Conservation (phyloP, 192 early-diverging fungal species). For the Coemansia sp. region DNA sequence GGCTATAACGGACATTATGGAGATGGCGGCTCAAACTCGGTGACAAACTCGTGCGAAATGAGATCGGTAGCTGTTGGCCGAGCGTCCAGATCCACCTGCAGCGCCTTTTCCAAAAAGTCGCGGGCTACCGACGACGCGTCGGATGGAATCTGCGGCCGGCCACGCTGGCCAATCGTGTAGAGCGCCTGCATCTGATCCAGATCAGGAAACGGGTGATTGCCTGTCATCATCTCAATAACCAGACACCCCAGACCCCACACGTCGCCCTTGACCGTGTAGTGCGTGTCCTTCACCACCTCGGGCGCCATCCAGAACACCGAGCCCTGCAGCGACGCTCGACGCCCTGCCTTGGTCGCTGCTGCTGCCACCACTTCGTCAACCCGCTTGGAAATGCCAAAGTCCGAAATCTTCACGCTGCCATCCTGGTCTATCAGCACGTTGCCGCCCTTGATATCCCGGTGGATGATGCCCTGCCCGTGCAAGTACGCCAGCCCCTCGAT, state of each 20-base stretch:
- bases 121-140: slow-evolving; percentile 36
- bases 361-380: slow-evolving; percentile 64
- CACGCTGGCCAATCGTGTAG: slow-evolving; percentile 61
- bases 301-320: slow-evolving; percentile 99
- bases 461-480: slow-evolving; percentile 92
- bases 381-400: slow-evolving; percentile 99
- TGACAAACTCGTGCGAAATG: slow-evolving; percentile 44
- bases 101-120: slow-evolving; percentile 50
- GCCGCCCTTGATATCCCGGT: slow-evolving; percentile 97
- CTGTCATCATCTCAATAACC: slow-evolving; percentile 98
- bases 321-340: slow-evolving; percentile 84
- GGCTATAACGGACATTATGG: slow-evolving; percentile 12
- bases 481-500: slow-evolving; percentile 91
- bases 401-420: slow-evolving; percentile 94
- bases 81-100: slow-evolving; percentile 49
- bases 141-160: slow-evolving; percentile 42
- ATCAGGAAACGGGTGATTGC: slow-evolving; percentile 84
- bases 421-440: slow-evolving; percentile 89
- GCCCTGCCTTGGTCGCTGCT: slow-evolving; percentile 42
- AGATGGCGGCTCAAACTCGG: slow-evolving; percentile 19
- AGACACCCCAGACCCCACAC: slow-evolving; percentile 95
- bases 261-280: slow-evolving; percentile 89
- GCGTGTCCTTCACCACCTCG: slow-evolving; percentile 90
- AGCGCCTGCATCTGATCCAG: slow-evolving; percentile 80
- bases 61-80: slow-evolving; percentile 55